Evolutionary conservation across 805 yeast species (phyloP), one percentile per base, ranked within the genome.

Genomic region (Vanderwaltozyma polyspora): DNA sequence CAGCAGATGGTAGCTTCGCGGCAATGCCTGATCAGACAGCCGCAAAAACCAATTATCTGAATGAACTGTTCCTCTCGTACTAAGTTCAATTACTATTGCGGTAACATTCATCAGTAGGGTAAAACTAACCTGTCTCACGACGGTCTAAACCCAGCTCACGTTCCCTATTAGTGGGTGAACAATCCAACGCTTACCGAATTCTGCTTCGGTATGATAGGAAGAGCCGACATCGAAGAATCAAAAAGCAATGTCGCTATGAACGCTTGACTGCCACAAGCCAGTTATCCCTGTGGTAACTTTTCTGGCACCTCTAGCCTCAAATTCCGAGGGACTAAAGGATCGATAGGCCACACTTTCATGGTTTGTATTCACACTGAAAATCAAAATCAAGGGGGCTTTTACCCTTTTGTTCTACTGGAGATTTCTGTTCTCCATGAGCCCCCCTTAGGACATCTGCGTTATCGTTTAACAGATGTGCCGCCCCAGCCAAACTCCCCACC

Each of bases 161-260:
- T 59, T 62, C 66, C 65, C 64, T 57, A 57, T 60, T 60, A 59
- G 63, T 61, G 66, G 65, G 64, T 59, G 64, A 58, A 62, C 66
- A 62, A 60, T 62, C 64, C 64, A 60, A 60, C 66, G 62, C 60
- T 57, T 57, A 52, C 61, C 63, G 61, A 59, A 61, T 58, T 60
- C 66, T 63, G 68, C 67, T 62, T 62, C 66, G 64, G 66, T 59
- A 63, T 60, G 67, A 63, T 60, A 63, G 66, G 65, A 61, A 62
- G 67, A 62, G 66, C 66, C 64, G 66, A 62, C 64, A 62, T 62
- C 66, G 66, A 61, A 61, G 63, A 62, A 58, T 58, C 66, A 60
- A 63, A 58, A 60, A 59, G 65, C 66, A 61, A 59, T 63, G 64
- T 58, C 63, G 64, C 64, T 57, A 60, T 60, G 64, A 61, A 58